phyloP scores from a whole-genome alignment of 768 basidiomycete species.

The Tubosaeta brunneosetosa region DNA sequence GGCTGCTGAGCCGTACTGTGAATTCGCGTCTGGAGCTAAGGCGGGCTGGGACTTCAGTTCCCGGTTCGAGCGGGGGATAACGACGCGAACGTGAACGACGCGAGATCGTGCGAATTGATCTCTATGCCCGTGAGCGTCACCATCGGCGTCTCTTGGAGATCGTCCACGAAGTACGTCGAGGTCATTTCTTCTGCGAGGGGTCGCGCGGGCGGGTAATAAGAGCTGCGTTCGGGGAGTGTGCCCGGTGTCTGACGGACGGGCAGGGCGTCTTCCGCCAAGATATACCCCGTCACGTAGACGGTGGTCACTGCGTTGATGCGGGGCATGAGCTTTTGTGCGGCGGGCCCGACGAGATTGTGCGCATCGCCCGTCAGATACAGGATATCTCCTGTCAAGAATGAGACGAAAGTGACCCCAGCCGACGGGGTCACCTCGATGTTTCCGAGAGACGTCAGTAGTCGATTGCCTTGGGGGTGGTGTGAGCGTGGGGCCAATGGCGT shows the following conservation, averaged over 20 bases:
- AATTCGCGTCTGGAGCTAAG: constrained; percentile 87
- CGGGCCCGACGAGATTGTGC: constrained; percentile 41
- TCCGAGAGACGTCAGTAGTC: constrained; percentile 57
- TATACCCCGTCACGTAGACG: constrained; percentile 48
- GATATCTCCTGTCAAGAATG: constrained; percentile 52
- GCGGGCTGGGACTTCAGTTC: constrained; percentile 49
- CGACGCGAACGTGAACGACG: constrained; percentile 50
- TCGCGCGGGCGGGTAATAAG: constrained; percentile 59
- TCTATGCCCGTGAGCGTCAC: constrained; percentile 34
- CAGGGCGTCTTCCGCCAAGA: constrained; percentile 49
- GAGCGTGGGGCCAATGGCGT: background rate
- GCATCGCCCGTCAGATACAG: constrained; percentile 63
- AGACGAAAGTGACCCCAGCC: constrained; percentile 53
- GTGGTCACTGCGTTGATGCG: constrained; percentile 48
- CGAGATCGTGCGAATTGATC: constrained; percentile 45
- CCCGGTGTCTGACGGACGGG: constrained; percentile 46
- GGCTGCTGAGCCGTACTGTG: constrained; percentile 65
- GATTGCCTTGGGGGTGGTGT: constrained; percentile 42
- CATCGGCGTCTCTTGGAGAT: constrained; percentile 17
- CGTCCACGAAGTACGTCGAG: constrained; percentile 27
- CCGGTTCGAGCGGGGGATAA: constrained; percentile 37
- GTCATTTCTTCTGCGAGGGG: constrained; percentile 46
- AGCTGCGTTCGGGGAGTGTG: constrained; percentile 33
- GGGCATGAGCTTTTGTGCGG: constrained; percentile 49
- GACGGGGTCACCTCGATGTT: constrained; percentile 57